Conservation (phyloP, 106 monocot genomes). For the Vanilla planifolia region DNA sequence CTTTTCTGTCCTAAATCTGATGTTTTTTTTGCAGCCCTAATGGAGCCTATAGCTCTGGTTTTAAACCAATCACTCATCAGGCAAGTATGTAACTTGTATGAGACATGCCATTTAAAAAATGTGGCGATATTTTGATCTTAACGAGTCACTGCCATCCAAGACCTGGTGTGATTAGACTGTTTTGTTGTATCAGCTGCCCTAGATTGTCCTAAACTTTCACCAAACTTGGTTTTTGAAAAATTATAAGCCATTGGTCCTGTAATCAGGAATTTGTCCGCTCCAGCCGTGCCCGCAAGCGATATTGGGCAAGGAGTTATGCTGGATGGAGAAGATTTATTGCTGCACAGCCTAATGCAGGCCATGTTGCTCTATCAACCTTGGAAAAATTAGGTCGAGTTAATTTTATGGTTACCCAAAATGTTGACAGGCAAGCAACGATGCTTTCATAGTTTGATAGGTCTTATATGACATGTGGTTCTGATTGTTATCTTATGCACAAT, state of each 20-base stretch:
- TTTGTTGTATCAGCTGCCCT: not conserved
- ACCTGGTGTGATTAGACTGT: not conserved
- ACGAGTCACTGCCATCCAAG: no score
- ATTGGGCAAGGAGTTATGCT: slow-evolving; percentile 99
- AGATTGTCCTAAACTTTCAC: no score
- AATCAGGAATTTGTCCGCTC: slow-evolving; percentile 86
- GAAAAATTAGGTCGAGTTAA: slow-evolving; percentile 75
- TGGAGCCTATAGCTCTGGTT: slow-evolving; percentile 98
- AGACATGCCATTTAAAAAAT: no score
- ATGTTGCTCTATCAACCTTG: slow-evolving; percentile 59
- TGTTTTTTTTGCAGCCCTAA: slow-evolving; percentile 56
- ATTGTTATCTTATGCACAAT: slow-evolving; percentile 8
- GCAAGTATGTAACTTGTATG: slow-evolving; percentile 19
- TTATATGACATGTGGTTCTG: not conserved
- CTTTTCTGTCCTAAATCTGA: not conserved
- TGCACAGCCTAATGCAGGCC: slow-evolving; percentile 80
- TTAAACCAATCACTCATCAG: slow-evolving; percentile 97
- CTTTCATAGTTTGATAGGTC: not conserved
- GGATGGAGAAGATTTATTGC: slow-evolving; percentile 93
- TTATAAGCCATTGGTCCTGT: not conserved
- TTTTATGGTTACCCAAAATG: slow-evolving; percentile 93
- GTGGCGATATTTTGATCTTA: no score
- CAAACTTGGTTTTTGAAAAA: not conserved
- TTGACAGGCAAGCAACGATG: slow-evolving; percentile 50
- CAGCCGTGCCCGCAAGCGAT: slow-evolving; percentile 61